These are phyloP conservation scores for Mycena rosella DNA, from an alignment of 768 basidiomycete species.

Conservation along the genomic window DNA sequence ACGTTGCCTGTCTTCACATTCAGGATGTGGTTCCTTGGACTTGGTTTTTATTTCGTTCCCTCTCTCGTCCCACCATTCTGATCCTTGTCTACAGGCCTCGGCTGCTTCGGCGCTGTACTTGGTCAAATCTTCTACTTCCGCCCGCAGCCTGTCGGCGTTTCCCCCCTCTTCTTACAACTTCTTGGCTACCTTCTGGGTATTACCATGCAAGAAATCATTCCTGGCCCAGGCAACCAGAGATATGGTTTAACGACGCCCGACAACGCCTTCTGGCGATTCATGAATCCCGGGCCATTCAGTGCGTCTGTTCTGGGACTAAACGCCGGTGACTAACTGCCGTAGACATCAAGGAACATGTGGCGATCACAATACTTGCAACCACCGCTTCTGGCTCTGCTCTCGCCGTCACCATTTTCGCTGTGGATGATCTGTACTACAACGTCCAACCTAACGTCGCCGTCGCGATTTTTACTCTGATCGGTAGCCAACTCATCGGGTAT, in stretches of 20 bases:
- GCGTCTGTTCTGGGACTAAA: constrained; percentile 18
- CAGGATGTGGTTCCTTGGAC: constrained; percentile 66
- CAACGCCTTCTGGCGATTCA: constrained; percentile 63
- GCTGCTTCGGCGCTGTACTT: constrained; percentile 67
- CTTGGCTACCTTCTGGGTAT: constrained; percentile 66
- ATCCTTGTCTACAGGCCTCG: constrained; percentile 55
- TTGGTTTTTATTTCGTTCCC: no score
- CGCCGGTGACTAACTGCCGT: not conserved
- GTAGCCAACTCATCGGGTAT: constrained; percentile 56
- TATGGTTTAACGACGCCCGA: constrained; percentile 46
- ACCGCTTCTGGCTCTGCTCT: constrained; percentile 70
- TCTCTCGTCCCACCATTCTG: no score
- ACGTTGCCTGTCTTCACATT: constrained; percentile 64
- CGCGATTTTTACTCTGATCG: constrained; percentile 59
- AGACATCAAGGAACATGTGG: constrained; percentile 71
- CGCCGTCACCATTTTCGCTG: constrained; percentile 71
- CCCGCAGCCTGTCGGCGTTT: constrained; percentile 63
- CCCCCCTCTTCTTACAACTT: constrained; percentile 63
- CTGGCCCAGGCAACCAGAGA: constrained; percentile 49
- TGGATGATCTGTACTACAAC: constrained; percentile 61
- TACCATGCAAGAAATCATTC: constrained; percentile 53
- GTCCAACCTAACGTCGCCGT: constrained; percentile 58
- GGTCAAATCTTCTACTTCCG: constrained; percentile 68
- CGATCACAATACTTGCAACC: constrained; percentile 71
- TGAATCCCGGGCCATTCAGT: constrained; percentile 77